Conservation (phyloP, 2,329 filamentous ascomycete species). For the Microcyclosporella mali region DNA sequence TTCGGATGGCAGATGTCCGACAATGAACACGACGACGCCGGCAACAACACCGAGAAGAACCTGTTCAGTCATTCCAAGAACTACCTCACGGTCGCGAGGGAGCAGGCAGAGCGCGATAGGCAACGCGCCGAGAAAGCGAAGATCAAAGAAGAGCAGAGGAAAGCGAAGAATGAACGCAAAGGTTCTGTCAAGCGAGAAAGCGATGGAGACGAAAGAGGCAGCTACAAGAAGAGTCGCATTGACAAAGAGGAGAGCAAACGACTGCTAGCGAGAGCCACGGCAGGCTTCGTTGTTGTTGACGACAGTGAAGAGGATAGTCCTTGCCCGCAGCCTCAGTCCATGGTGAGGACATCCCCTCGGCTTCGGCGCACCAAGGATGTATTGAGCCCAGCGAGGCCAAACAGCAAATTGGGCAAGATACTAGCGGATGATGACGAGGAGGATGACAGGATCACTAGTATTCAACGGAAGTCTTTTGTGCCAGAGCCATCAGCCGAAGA, state of each 20-base stretch:
- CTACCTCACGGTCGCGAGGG: conserved; percentile 30
- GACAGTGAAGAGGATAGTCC: conserved; percentile 13
- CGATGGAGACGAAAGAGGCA: conserved; percentile 16
- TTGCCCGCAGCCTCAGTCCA: conserved; percentile 5
- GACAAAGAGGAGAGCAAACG: conserved; percentile 21
- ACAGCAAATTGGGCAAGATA: conserved; percentile 8
- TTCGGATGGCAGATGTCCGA: no score
- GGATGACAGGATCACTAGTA: conserved; percentile 9
- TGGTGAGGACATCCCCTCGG: conserved; percentile 11
- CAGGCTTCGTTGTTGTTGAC: conserved; percentile 7
- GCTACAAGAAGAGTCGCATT: conserved; percentile 26
- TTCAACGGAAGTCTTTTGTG: neutral
- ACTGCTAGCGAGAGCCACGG: conserved; percentile 17
- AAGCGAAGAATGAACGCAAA: conserved; percentile 29
- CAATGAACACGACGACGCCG: conserved; percentile 7
- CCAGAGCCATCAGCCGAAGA: conserved; percentile 22
- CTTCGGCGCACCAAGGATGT: conserved; percentile 12
- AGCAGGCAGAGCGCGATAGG: conserved; percentile 17
- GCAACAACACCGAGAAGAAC: conserved; percentile 23
- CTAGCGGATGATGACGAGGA: conserved; percentile 18
- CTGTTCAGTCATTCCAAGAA: conserved; percentile 41
- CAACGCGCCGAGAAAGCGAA: conserved; percentile 33
- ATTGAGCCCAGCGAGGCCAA: conserved; percentile 4
- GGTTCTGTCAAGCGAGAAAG: conserved; percentile 21
- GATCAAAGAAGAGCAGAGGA: conserved; percentile 26